Evolutionary conservation across 805 yeast genomes (phyloP).

Genomic region (Lachancea thermotolerans): DNA sequence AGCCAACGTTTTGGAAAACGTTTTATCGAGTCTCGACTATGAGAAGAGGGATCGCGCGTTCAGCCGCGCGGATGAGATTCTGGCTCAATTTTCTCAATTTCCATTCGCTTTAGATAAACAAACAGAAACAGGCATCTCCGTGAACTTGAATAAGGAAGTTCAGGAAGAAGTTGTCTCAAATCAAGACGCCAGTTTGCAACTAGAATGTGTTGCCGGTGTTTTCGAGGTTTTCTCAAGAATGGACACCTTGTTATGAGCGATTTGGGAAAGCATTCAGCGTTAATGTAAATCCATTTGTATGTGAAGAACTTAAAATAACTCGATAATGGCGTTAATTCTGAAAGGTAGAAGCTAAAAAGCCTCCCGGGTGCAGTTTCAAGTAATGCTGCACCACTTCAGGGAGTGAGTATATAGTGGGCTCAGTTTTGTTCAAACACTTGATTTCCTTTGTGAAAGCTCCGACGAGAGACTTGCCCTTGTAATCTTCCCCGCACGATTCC

Average conservation of each 20-base stretch:
- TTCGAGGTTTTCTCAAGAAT: slow-evolving; percentile 82
- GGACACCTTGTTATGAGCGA: slow-evolving; percentile 68
- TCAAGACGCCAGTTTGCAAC: slow-evolving; percentile 48
- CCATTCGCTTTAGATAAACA: slow-evolving; percentile 60
- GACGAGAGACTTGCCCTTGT: slow-evolving; percentile 36
- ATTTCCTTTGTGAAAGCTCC: slow-evolving; percentile 37
- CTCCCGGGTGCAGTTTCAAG: slow-evolving; percentile 15
- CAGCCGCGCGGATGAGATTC: slow-evolving; percentile 86
- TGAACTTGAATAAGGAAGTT: slow-evolving; percentile 49
- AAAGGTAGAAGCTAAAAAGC: slow-evolving; percentile 10
- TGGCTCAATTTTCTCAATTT: slow-evolving; percentile 73
- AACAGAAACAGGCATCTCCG: slow-evolving; percentile 62
- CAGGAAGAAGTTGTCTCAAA: slow-evolving; percentile 39
- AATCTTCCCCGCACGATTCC: slow-evolving; percentile 79
- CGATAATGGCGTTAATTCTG: background rate
- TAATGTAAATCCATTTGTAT: slow-evolving; percentile 1
- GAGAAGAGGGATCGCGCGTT: slow-evolving; percentile 90
- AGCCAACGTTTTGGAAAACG: slow-evolving; percentile 93
- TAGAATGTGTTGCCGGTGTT: slow-evolving; percentile 92
- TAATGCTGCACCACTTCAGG: slow-evolving; percentile 15
- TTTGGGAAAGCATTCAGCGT: background rate
- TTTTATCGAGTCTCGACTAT: slow-evolving; percentile 64
- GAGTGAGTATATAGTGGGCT: slow-evolving; percentile 14
- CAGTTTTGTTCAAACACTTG: slow-evolving; percentile 11
- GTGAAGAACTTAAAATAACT: background rate